phyloP scores from a whole-genome alignment of 345 rosid genomes.

The Cardamine occulta region DNA sequence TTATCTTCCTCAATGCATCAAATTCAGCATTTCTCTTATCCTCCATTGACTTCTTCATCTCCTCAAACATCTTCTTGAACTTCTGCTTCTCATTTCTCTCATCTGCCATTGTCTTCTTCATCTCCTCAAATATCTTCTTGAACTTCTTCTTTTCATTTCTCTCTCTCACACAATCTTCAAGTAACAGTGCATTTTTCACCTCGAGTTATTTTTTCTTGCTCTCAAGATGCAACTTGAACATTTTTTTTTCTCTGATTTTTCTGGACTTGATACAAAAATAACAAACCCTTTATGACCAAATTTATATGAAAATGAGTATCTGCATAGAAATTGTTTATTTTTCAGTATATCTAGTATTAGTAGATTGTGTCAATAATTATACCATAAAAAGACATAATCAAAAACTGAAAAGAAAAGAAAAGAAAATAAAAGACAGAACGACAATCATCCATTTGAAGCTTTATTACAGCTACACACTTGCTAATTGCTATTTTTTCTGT shows the following conservation, averaged over 20 bases:
- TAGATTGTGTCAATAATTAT: no score
- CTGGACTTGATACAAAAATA: neutral
- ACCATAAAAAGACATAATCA: no score
- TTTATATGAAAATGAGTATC: no score
- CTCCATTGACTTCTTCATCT: neutral
- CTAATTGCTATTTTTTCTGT: no score
- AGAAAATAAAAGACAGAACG: no score
- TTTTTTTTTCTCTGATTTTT: neutral
- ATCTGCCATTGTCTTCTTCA: neutral
- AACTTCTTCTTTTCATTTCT: neutral
- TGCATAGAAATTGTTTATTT: no score
- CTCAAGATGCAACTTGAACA: neutral
- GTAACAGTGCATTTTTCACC: neutral
- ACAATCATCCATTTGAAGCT: no score
- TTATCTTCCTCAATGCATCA: neutral
- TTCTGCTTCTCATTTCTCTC: neutral
- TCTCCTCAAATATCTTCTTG: neutral
- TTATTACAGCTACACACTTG: no score
- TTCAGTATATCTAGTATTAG: no score
- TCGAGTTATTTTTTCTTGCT: conserved; percentile 3
- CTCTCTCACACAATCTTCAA: conserved; percentile 28
- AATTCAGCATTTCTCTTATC: neutral
- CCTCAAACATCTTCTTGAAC: neutral
- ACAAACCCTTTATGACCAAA: no score
- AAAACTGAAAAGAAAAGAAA: no score